Conservation (phyloP, 2,329 filamentous ascomycete genomes). For the Arthrobotrys musiformis region DNA sequence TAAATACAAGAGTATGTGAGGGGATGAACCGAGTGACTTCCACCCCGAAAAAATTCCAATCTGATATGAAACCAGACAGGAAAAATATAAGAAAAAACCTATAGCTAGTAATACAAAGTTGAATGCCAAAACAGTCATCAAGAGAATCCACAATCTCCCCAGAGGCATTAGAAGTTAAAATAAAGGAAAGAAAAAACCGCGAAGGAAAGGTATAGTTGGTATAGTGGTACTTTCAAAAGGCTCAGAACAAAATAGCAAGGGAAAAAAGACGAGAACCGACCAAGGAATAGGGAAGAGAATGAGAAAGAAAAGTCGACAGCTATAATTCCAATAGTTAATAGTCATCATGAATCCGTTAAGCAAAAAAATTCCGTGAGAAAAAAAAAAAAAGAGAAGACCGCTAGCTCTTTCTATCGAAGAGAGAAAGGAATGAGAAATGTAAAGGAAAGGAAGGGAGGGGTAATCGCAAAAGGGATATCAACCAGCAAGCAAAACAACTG, state of each 20-base stretch:
- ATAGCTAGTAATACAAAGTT: slow-evolving; percentile 8
- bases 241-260: slow-evolving; percentile 9
- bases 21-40: neutral
- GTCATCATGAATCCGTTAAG: slow-evolving; percentile 35
- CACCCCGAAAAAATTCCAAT: neutral
- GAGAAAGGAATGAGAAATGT: slow-evolving; percentile 14
- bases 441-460: slow-evolving; percentile 14
- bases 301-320: slow-evolving; percentile 12
- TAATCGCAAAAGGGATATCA: slow-evolving; percentile 19
- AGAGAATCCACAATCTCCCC: neutral
- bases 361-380: slow-evolving; percentile 38
- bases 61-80: neutral
- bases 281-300: slow-evolving; percentile 21
- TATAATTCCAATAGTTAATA: slow-evolving; percentile 13
- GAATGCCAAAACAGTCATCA: slow-evolving; percentile 7
- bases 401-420: slow-evolving; percentile 41
- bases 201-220: slow-evolving; percentile 28
- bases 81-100: neutral
- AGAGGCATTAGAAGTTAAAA: slow-evolving; percentile 24
- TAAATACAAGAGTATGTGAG: neutral
- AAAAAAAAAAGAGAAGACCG: slow-evolving; percentile 9
- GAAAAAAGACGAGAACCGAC: slow-evolving; percentile 34
- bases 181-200: slow-evolving; percentile 11
- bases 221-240: slow-evolving; percentile 11
- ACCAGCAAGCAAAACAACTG: slow-evolving; percentile 8